Base-by-base conservation (phyloP, 805 yeast species). In the Teunomyces funiuensis region DNA sequence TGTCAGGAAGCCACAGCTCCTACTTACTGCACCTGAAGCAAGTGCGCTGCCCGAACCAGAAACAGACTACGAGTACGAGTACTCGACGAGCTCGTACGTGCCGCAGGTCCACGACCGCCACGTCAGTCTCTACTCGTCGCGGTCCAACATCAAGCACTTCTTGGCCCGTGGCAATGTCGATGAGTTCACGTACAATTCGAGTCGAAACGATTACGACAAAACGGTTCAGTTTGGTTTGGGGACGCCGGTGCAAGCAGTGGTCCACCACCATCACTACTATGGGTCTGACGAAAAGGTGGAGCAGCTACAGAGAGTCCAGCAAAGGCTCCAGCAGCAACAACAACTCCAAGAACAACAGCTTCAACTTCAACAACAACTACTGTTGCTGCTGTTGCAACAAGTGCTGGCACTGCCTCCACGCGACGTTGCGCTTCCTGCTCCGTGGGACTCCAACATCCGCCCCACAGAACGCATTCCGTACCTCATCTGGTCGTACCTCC, bases 401-500 rank as follows among this genome's bases (percentile, higher is more conserved):
- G n/a, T 5, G 25, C 9, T 5, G 7, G 6, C 28, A 13, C 18
- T 15, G 14, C 7, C 19, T n/a, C 15, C 37, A 14, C 37, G 10
- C 19, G 6, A n/a, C 28, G 13, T 34, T 19, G 26, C 28, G 15
- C 61, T 82, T 23, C 88, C 88, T 1, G 64, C 66, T 2, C 85
- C 87, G 0, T 82, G 87, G 87, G 74, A 77, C 5, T 42, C 66
- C 5, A 52, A 60, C 5, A 75, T 81, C 3, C 54, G 64, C 9
- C 85, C 88, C 3, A 67, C 63, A 14, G 79, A 76, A 22, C 73
- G 71, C 43, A 60, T 69, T 0, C 79, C 85, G 5, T 84, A 84
- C 52, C 54, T 79, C 20, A 54, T 82, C 7, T 72, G 83, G 7
- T 78, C 89, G 10, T 82, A 83, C 50, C 55, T 83, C 25, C 90